Percentiles rank a stretch among this genome's conserved stretches.
Evolutionary conservation across 305 asterid species (phyloP).

Genomic region (Salvia sclarea): DNA sequence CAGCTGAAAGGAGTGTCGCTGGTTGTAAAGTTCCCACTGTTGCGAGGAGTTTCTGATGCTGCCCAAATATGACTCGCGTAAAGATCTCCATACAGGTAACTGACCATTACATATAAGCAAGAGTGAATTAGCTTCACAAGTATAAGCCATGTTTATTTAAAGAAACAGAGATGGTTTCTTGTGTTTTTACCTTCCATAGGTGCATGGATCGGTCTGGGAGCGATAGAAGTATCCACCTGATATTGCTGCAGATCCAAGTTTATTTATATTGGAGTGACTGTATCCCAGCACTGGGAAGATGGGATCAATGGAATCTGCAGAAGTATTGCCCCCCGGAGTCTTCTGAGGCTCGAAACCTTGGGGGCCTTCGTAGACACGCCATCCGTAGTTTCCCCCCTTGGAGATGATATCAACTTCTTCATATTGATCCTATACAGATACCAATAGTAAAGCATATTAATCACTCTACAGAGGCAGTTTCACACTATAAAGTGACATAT

Average conservation of each 20-base stretch:
- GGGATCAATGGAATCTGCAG: constrained; percentile 52
- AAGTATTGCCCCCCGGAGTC: constrained; percentile 66
- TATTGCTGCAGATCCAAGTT: constrained; percentile 94
- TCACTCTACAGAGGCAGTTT: not conserved
- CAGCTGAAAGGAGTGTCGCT: constrained; percentile 68
- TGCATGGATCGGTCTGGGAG: constrained; percentile 82
- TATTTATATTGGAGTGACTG: constrained; percentile 64
- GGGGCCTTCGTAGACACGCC: constrained; percentile 89
- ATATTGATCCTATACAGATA: constrained; percentile 53
- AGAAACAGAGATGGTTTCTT: constrained; percentile 1
- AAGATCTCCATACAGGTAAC: constrained; percentile 89
- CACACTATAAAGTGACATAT: not conserved
- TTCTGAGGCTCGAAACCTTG: constrained; percentile 48
- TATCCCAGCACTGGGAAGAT: constrained; percentile 86
- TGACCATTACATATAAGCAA: constrained; percentile 34
- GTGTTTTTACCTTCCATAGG: constrained; percentile 72
- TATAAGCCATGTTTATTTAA: not conserved
- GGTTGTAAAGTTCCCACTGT: constrained; percentile 82
- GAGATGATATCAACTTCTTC: constrained; percentile 85
- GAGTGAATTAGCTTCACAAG: constrained; percentile 21
- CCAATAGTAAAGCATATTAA: constrained; percentile 5
- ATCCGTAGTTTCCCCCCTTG: constrained; percentile 93
- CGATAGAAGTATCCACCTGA: constrained; percentile 86
- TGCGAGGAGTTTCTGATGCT: constrained; percentile 64
- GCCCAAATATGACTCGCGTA: constrained; percentile 82